These are phyloP conservation scores for Cryptosporidium andersoni DNA, from an alignment of 169 alveolate genomes.

Conservation along the genomic window DNA sequence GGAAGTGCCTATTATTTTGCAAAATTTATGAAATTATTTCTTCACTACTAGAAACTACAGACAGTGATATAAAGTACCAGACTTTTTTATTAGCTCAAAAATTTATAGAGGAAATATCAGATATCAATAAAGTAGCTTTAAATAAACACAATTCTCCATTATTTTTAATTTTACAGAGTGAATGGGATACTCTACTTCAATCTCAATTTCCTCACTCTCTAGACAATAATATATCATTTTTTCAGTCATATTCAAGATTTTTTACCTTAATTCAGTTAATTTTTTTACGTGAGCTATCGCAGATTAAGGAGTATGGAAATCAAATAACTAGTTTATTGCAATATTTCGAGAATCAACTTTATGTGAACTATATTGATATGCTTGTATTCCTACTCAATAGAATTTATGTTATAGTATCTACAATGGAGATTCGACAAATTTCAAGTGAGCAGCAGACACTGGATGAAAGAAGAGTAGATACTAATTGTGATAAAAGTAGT, in stretches of 20 bases:
- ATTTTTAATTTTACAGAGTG: slow-evolving; percentile 29
- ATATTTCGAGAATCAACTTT: neutral
- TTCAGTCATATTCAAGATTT: slow-evolving; percentile 14
- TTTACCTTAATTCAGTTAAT: neutral
- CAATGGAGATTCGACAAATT: slow-evolving; percentile 20
- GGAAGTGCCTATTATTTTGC: too few species aligned
- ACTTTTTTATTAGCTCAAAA: too few species aligned
- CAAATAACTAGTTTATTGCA: too few species aligned
- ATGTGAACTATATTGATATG: slow-evolving; percentile 2
- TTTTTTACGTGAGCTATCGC: too few species aligned
- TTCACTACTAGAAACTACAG: too few species aligned
- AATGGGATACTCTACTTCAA: slow-evolving; percentile 25
- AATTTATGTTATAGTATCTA: slow-evolving; percentile 10
- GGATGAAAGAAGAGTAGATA: neutral
- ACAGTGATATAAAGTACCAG: too few species aligned
- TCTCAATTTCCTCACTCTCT: slow-evolving; percentile 34
- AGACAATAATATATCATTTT: slow-evolving; percentile 7
- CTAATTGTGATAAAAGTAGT: too few species aligned
- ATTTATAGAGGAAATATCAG: too few species aligned
- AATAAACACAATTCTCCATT: too few species aligned
- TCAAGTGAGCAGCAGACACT: slow-evolving; percentile 15
- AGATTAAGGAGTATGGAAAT: too few species aligned
- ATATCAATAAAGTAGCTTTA: too few species aligned
- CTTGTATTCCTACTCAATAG: slow-evolving; percentile 3
- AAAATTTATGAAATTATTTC: too few species aligned